Evolutionary conservation across 2,329 filamentous ascomycete species (phyloP).

Genomic region (Aspergillus fischeri): DNA sequence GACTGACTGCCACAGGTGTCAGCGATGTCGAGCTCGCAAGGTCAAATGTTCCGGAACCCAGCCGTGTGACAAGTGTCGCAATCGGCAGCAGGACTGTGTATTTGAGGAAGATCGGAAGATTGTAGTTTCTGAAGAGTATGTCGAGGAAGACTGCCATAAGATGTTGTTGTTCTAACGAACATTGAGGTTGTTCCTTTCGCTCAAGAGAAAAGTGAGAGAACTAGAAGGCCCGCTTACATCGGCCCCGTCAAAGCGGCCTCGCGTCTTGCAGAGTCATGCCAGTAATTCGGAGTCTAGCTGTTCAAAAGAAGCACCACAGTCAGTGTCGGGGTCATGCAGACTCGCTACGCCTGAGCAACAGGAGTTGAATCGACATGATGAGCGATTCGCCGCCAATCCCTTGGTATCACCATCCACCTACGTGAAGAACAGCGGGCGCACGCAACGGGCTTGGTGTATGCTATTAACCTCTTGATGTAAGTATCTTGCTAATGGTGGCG

Average conservation of each 20-base stretch:
- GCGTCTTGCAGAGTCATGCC: not conserved
- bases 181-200: conserved; percentile 13
- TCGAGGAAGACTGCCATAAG: not conserved
- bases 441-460: conserved; percentile 16
- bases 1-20: conserved; percentile 25
- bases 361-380: conserved; percentile 24
- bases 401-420: conserved; percentile 32
- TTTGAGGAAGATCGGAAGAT: conserved; percentile 43
- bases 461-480: not conserved
- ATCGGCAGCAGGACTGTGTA: conserved; percentile 32
- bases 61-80: conserved; percentile 36
- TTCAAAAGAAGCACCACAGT: not conserved
- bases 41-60: conserved; percentile 36
- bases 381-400: conserved; percentile 17
- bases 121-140: conserved; percentile 41
- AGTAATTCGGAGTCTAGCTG: not conserved
- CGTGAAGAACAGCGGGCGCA: not conserved
- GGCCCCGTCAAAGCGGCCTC: not conserved
- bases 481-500: not conserved
- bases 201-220: conserved; percentile 15
- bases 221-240: conserved; percentile 6
- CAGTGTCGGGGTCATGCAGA: conserved; percentile 1
- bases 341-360: conserved; percentile 3
- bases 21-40: conserved; percentile 37
- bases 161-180: not conserved